phyloP scores from a whole-genome alignment of 305 asterid species.

The Ruellia speciosa region DNA sequence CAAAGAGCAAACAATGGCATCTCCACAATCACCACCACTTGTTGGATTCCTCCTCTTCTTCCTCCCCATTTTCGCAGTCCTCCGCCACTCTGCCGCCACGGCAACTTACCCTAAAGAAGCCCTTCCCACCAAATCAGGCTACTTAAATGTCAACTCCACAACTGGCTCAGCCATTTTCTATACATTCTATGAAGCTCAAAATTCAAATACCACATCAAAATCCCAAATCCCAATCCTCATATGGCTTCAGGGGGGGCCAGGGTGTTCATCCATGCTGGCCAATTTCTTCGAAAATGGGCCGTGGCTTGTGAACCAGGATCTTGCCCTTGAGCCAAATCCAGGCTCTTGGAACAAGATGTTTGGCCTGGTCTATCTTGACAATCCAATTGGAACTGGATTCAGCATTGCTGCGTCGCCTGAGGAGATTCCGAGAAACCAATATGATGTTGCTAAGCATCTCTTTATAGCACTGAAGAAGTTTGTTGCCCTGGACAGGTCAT shows the following conservation, averaged over 20 bases:
- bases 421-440: constrained; percentile 77
- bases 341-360: constrained; percentile 65
- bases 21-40: constrained; percentile 18
- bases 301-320: constrained; percentile 37
- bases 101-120: constrained; percentile 46
- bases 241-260: constrained; percentile 94
- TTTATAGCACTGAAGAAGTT: constrained; percentile 43
- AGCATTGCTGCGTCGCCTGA: constrained; percentile 52
- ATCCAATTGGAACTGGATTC: constrained; percentile 77
- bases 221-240: constrained; percentile 60
- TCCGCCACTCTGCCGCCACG: constrained; percentile 22
- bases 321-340: constrained; percentile 37
- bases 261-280: constrained; percentile 77
- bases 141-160: constrained; percentile 62
- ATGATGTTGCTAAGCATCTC: constrained; percentile 57
- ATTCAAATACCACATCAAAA: constrained; percentile 25
- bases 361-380: constrained; percentile 69
- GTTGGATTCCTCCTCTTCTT: constrained; percentile 21
- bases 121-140: constrained; percentile 73
- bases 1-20: constrained; percentile 25
- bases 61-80: constrained; percentile 26
- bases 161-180: constrained; percentile 69
- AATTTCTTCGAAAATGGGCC: constrained; percentile 72
- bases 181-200: constrained; percentile 67
- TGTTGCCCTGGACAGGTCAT: constrained; percentile 32